phyloP scores from a whole-genome alignment of 2,329 filamentous ascomycete species.

The Aspergillus aculeatus region DNA sequence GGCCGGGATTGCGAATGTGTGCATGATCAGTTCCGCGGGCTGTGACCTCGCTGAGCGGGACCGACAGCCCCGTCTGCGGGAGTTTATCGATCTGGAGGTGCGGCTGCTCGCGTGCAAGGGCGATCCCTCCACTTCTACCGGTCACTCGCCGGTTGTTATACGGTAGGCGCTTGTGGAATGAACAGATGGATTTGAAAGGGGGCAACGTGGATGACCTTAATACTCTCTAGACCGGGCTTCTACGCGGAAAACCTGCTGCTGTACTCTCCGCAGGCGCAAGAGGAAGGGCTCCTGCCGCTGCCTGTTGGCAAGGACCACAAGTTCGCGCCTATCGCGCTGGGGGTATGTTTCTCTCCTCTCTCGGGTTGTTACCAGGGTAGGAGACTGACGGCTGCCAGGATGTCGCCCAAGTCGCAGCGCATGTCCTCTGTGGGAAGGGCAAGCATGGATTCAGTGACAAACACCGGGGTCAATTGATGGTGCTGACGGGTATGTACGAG shows the following conservation, averaged over 20 bases:
- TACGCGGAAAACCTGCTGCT: constrained; percentile 54
- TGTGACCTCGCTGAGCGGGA: constrained; percentile 52
- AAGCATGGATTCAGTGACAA: constrained; percentile 51
- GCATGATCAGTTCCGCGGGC: constrained; percentile 50
- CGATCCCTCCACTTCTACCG: constrained; percentile 38
- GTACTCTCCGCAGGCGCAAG: constrained; percentile 48
- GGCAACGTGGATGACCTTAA: background rate
- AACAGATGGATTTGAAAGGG: background rate
- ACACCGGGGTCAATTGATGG: constrained; percentile 55
- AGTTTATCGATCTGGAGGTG: constrained; percentile 53
- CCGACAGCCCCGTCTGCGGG: constrained; percentile 50
- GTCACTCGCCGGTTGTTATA: constrained; percentile 49
- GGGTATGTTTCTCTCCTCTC: constrained; percentile 31
- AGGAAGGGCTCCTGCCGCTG: constrained; percentile 47
- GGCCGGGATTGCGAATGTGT: constrained; percentile 47
- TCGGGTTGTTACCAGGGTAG: background rate
- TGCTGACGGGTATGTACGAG: constrained; percentile 44
- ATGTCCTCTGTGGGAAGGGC: constrained; percentile 50
- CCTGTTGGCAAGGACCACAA: constrained; percentile 51
- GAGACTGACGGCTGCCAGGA: constrained; percentile 35
- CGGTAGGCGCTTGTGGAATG: constrained; percentile 25
- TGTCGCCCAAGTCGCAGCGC: constrained; percentile 49
- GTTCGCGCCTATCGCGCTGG: constrained; percentile 52
- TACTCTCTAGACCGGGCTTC: constrained; percentile 45
- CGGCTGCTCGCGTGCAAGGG: constrained; percentile 48